phyloP scores from a whole-genome alignment of 306 rosid species.

The Lagenaria siceraria region DNA sequence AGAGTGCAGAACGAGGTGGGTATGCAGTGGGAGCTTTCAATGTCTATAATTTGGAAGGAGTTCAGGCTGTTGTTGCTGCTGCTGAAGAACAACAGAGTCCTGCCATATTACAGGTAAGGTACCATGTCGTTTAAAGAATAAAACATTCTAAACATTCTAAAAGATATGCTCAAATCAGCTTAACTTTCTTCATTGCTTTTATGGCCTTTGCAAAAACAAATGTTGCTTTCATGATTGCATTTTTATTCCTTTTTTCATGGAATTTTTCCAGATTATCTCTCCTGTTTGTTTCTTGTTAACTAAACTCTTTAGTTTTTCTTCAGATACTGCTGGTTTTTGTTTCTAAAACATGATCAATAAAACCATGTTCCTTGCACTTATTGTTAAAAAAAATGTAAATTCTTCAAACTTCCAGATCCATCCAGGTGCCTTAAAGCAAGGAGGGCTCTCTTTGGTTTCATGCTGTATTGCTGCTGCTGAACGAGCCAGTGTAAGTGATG shows the following conservation, averaged over 20 bases:
- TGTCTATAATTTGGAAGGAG: constrained; percentile 94
- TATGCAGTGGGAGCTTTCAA: constrained; percentile 99
- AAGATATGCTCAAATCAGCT: not conserved
- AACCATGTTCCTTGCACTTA: not conserved
- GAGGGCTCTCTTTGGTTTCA: constrained; percentile 81
- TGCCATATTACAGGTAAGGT: constrained; percentile 83
- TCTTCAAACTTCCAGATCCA: constrained; percentile 55
- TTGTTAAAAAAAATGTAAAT: not conserved
- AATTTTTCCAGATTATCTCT: not conserved
- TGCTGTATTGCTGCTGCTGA: constrained; percentile 87
- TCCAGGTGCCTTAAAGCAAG: constrained; percentile 78
- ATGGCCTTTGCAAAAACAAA: not conserved
- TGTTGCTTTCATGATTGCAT: not conserved
- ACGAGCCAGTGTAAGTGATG: constrained; percentile 67
- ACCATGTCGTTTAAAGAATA: not conserved
- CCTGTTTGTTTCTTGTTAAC: not conserved
- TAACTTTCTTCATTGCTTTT: not conserved
- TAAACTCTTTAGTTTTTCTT: not conserved
- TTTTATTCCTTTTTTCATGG: not conserved
- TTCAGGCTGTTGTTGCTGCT: constrained; percentile 79
- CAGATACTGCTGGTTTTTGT: not conserved
- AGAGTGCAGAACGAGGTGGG: constrained; percentile 80
- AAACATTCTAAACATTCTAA: not conserved
- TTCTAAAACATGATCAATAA: not conserved
- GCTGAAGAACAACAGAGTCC: constrained; percentile 91